These are phyloP conservation scores for Ophiostoma sp. DNA, from an alignment of 2,329 filamentous ascomycete species.

Conservation along the genomic window DNA sequence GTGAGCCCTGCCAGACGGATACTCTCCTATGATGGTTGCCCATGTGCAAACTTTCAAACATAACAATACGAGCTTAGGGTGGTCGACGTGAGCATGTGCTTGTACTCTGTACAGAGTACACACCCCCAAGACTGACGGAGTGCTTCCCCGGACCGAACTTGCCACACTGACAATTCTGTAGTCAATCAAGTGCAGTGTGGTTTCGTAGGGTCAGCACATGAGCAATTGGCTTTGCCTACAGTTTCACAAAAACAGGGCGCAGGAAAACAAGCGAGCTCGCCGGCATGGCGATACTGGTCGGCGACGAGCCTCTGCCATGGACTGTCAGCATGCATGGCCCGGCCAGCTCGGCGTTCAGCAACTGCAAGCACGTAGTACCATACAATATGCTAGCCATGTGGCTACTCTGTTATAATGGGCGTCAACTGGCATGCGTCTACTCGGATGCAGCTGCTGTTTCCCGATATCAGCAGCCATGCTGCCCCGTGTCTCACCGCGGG, in stretches of 20 bases:
- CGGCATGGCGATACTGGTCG: background rate
- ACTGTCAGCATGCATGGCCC: background rate
- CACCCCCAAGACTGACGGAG: background rate
- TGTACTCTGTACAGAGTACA: background rate
- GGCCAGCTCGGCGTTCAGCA: background rate
- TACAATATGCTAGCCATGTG: background rate
- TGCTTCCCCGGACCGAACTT: no score
- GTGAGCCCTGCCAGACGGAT: background rate
- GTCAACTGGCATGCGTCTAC: background rate
- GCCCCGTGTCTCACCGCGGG: background rate
- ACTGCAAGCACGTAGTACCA: background rate
- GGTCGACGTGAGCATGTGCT: no score
- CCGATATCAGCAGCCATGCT: background rate
- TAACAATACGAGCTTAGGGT: background rate
- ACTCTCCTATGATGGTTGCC: background rate
- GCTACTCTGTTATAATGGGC: no score
- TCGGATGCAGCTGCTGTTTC: background rate
- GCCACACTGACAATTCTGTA: no score
- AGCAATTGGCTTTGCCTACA: no score
- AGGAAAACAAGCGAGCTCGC: background rate
- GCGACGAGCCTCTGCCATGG: background rate
- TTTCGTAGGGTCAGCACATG: no score
- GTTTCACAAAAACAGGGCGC: no score
- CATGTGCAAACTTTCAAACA: no score
- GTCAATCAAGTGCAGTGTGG: no score